Conservation (phyloP, 148 eudicot genomes). For the Camellia lanceoleosa region DNA sequence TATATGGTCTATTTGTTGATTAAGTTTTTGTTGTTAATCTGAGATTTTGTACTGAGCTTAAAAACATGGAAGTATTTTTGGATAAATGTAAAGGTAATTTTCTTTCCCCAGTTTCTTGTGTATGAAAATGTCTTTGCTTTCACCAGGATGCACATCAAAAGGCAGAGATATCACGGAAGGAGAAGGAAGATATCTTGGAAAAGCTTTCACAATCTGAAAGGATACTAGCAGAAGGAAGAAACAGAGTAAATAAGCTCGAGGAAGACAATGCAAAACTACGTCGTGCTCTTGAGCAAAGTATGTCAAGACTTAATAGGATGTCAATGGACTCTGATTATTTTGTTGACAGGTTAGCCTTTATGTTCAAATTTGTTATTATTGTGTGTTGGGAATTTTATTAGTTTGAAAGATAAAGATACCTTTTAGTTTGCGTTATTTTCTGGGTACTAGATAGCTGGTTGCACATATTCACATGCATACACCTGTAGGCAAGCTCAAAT, state of each 20-base stretch:
- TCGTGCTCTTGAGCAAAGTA: constrained; percentile 96
- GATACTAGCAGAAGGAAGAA: constrained; percentile 54
- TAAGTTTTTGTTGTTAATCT: neutral
- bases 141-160: constrained; percentile 70
- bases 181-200: constrained; percentile 59
- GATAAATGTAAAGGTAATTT: constrained; percentile 4
- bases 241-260: constrained; percentile 76
- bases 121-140: constrained; percentile 17
- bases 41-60: neutral
- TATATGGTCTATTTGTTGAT: neutral
- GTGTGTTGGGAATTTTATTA: neutral
- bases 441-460: neutral
- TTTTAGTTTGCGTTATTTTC: neutral
- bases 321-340: constrained; percentile 92
- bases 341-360: constrained; percentile 75
- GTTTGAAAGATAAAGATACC: neutral
- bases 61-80: neutral
- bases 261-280: constrained; percentile 90
- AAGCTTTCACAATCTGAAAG: constrained; percentile 71
- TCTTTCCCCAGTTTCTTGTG: neutral
- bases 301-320: constrained; percentile 97
- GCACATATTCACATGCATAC: neutral
- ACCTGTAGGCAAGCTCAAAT: neutral
- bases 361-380: neutral
- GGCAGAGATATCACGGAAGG: constrained; percentile 52